Evolutionary conservation across 2,329 filamentous ascomycete genomes (phyloP).

Genomic region (Arthrobotrys pseudoclavata): DNA sequence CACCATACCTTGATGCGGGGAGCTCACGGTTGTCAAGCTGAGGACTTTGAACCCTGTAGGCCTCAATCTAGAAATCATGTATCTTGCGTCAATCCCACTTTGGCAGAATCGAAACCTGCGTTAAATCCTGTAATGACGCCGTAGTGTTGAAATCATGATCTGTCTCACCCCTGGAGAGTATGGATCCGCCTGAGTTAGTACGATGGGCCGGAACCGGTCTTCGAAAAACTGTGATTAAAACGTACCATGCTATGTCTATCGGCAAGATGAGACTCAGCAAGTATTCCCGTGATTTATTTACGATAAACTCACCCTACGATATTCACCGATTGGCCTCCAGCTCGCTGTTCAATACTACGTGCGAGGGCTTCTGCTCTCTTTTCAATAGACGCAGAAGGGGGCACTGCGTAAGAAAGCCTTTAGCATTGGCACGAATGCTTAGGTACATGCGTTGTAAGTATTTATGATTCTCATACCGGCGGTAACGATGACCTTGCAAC

Average conservation of each 20-base stretch:
- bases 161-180: constrained; percentile 60
- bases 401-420: constrained; percentile 67
- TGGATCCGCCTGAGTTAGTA: background rate
- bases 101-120: background rate
- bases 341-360: constrained; percentile 69
- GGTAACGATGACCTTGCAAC: constrained; percentile 73
- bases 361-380: constrained; percentile 73
- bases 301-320: constrained; percentile 61
- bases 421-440: background rate
- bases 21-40: constrained; percentile 66
- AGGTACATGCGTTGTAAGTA: background rate
- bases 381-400: constrained; percentile 74
- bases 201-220: background rate
- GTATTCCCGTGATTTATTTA: background rate
- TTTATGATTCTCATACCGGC: constrained; percentile 62
- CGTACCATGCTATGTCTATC: constrained; percentile 72
- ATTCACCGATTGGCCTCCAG: constrained; percentile 65
- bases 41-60: constrained; percentile 65
- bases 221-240: background rate
- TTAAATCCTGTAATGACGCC: constrained; percentile 4
- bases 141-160: background rate
- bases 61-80: constrained; percentile 74
- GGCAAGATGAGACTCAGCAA: background rate
- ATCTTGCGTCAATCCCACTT: constrained; percentile 74
- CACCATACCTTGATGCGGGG: constrained; percentile 65